These are phyloP conservation scores for Gracilaria domingensis DNA, from an alignment of 23 red algal genomes.

Conservation along the genomic window DNA sequence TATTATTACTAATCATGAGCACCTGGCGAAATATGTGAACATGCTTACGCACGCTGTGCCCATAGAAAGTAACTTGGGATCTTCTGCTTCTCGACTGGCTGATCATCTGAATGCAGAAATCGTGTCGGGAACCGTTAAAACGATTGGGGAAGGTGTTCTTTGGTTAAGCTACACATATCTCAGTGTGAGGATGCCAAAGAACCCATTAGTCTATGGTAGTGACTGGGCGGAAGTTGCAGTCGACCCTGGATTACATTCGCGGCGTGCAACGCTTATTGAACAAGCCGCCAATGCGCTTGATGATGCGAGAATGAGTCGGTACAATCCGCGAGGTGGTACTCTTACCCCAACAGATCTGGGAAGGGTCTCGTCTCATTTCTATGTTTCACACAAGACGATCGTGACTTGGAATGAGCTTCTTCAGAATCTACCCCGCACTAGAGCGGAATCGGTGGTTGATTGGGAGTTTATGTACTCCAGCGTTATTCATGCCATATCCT, in stretches of 20 bases:
- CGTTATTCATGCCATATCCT: constrained; percentile 73
- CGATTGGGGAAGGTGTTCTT: constrained; percentile 79
- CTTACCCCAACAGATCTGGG: constrained; percentile 85
- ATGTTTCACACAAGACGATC: constrained; percentile 88
- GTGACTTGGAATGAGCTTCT: constrained; percentile 89
- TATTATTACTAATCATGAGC: constrained; percentile 87
- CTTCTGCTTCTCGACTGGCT: constrained; percentile 78
- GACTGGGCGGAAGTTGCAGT: constrained; percentile 81
- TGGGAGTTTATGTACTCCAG: constrained; percentile 68
- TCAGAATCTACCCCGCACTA: constrained; percentile 4
- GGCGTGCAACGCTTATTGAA: constrained; percentile 72
- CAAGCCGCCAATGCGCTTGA: constrained; percentile 80
- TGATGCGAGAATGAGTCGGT: constrained; percentile 82
- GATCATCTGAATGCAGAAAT: constrained; percentile 99
- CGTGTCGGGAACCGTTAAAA: constrained; percentile 87
- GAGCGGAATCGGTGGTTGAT: constrained; percentile 39
- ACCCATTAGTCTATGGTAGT: constrained; percentile 91
- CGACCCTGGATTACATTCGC: constrained; percentile 69
- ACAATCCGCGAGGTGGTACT: constrained; percentile 61
- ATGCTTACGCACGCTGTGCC: constrained; percentile 90
- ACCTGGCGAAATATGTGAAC: constrained; percentile 80
- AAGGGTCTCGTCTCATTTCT: constrained; percentile 87
- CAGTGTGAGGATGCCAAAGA: constrained; percentile 87
- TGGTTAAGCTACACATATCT: constrained; percentile 95
- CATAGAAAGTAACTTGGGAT: constrained; percentile 91